Evolutionary conservation across 78 protist genomes (phyloP).

Genomic region (Pirum gemmata): DNA sequence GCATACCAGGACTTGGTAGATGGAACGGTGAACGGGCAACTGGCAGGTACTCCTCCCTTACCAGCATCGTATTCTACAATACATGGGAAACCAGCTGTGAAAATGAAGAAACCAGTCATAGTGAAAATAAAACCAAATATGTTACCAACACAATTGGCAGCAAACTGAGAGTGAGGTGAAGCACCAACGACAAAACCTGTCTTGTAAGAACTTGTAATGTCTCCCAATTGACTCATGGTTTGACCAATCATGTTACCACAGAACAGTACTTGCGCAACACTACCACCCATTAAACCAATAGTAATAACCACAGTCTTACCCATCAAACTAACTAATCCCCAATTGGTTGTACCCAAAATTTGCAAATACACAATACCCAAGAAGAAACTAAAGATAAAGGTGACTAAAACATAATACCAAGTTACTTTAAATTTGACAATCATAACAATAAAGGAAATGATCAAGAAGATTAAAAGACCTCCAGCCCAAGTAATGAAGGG

Average conservation of each 20-base stretch:
- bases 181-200: conserved; percentile 45
- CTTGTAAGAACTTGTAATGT: conserved; percentile 18
- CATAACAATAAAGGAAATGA: background rate
- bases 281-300: conserved; percentile 13
- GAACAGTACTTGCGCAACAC: background rate
- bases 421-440: background rate
- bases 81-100: conserved; percentile 41
- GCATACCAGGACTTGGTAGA: background rate
- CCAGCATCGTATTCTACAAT: background rate
- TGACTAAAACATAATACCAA: conserved; percentile 1
- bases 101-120: conserved; percentile 9
- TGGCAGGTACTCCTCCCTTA: too few relatives aligned
- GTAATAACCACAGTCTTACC: conserved; percentile 42
- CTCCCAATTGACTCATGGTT: conserved; percentile 23
- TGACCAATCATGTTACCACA: conserved; percentile 38
- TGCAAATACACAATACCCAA: conserved; percentile 30
- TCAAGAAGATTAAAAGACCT: background rate
- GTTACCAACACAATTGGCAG: conserved; percentile 27
- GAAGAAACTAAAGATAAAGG: conserved; percentile 14
- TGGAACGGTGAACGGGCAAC: background rate
- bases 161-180: conserved; percentile 34
- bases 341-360: conserved; percentile 39
- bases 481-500: background rate
- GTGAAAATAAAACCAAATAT: conserved; percentile 19
- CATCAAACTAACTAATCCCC: conserved; percentile 20